These are phyloP conservation scores for Amanita pallidorosea DNA, from an alignment of 768 basidiomycete genomes.

Conservation along the genomic window DNA sequence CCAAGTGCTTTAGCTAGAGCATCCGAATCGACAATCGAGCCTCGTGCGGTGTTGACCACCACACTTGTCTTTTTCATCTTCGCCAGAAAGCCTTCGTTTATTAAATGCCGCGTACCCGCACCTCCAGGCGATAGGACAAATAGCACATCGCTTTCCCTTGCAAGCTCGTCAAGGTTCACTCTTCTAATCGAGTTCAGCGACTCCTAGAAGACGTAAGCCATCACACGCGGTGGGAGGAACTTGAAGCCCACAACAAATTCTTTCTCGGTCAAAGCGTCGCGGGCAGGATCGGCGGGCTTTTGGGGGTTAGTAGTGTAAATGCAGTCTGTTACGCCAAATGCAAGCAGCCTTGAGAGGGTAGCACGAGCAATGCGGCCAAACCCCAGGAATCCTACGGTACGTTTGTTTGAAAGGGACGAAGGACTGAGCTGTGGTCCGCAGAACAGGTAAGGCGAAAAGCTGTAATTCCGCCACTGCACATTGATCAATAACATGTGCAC, in stretches of 20 bases:
- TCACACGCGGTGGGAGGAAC: not conserved
- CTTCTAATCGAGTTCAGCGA: conserved; percentile 31
- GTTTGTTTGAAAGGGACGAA: conserved; percentile 31
- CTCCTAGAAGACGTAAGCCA: not conserved
- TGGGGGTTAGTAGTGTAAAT: conserved; percentile 56
- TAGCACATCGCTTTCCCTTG: conserved; percentile 70
- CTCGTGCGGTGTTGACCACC: conserved; percentile 78
- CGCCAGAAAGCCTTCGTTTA: conserved; percentile 60
- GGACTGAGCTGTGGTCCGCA: conserved; percentile 77
- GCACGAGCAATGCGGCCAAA: conserved; percentile 92
- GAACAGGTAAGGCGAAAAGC: conserved; percentile 77
- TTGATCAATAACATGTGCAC: not conserved
- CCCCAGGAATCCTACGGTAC: conserved; percentile 84
- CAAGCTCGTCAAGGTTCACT: conserved; percentile 59
- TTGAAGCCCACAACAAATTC: conserved; percentile 15
- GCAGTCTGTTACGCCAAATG: conserved; percentile 72
- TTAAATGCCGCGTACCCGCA: conserved; percentile 54
- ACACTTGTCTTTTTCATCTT: conserved; percentile 82
- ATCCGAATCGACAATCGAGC: conserved; percentile 82
- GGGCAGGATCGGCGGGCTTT: conserved; percentile 33
- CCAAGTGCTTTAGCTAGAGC: conserved; percentile 75
- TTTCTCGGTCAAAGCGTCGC: conserved; percentile 22
- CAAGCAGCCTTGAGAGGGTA: conserved; percentile 64
- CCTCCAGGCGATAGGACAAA: conserved; percentile 80
- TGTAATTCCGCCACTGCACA: conserved; percentile 66